phyloP scores from a whole-genome alignment of 2,329 filamentous ascomycete genomes.

The Zymoseptoria brevis region DNA sequence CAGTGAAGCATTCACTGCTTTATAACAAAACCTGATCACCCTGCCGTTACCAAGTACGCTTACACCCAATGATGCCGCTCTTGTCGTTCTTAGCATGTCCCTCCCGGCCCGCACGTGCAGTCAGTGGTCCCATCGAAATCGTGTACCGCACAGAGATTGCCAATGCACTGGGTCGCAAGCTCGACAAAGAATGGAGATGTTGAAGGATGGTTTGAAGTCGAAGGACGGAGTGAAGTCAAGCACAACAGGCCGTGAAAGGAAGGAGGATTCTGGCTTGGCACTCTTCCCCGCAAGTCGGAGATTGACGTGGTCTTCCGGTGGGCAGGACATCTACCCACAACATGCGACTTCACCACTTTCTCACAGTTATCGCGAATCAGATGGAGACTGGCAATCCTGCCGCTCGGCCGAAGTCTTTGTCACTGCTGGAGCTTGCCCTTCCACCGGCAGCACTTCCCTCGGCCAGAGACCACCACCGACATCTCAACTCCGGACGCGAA shows the following conservation, averaged over 20 bases:
- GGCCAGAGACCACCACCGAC: background rate
- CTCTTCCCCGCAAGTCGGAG: background rate
- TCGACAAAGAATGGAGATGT: slow-evolving; percentile 32
- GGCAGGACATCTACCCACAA: too few species aligned
- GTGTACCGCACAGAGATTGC: too few species aligned
- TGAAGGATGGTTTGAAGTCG: background rate
- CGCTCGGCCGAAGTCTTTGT: background rate
- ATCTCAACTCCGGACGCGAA: background rate
- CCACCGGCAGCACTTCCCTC: too few species aligned
- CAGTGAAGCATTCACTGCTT: too few species aligned
- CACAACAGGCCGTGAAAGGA: background rate
- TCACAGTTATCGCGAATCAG: too few species aligned
- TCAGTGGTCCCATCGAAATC: too few species aligned
- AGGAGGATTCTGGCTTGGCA: background rate
- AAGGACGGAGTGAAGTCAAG: background rate
- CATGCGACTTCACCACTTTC: too few species aligned
- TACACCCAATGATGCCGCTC: slow-evolving; percentile 15
- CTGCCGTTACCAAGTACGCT: slow-evolving; percentile 5
- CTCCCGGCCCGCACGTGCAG: too few species aligned
- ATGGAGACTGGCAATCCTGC: background rate
- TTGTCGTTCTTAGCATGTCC: slow-evolving; percentile 36
- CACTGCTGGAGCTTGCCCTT: too few species aligned
- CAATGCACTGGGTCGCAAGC: slow-evolving; percentile 36
- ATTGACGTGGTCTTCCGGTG: background rate
- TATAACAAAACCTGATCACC: background rate